phyloP scores from a whole-genome alignment of 2,329 filamentous ascomycete species.

The Fragosphaeria purpurea region DNA sequence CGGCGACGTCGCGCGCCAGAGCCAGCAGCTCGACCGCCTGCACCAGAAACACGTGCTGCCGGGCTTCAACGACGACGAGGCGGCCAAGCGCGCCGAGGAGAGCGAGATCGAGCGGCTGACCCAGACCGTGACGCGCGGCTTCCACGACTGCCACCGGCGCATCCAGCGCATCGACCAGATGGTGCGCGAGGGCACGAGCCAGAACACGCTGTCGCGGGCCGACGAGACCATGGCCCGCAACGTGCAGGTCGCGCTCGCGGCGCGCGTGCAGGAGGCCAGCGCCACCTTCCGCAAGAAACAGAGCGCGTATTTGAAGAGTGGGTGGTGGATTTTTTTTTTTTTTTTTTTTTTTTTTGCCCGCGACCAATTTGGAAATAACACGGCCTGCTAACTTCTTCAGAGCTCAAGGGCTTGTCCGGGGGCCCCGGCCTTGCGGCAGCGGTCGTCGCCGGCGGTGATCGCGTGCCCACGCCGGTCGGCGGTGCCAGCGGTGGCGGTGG shows the following conservation, averaged over 20 bases:
- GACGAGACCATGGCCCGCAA: constrained; percentile 96
- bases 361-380: no score
- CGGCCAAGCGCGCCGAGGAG: constrained; percentile 73
- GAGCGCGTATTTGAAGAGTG: constrained; percentile 90
- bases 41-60: constrained; percentile 96
- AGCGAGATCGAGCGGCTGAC: constrained; percentile 83
- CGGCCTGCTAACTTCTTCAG: constrained; percentile 28
- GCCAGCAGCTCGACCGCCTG: constrained; percentile 76
- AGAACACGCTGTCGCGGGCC: constrained; percentile 62
- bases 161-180: constrained; percentile 83
- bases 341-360: no score
- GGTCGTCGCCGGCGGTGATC: constrained; percentile 27
- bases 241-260: constrained; percentile 82
- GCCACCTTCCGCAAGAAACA: constrained; percentile 94
- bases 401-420: constrained; percentile 60
- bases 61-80: constrained; percentile 88
- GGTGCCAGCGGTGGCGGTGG: constrained; percentile 14
- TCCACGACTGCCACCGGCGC: constrained; percentile 80
- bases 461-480: constrained; percentile 38
- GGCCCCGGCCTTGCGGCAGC: no score
- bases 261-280: constrained; percentile 83
- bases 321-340: constrained; percentile 9
- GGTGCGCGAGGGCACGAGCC: constrained; percentile 68
- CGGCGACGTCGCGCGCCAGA: constrained; percentile 69
- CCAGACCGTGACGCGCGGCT: constrained; percentile 77